Base-by-base conservation (phyloP, 2,329 filamentous ascomycete genomes). In the Phaeophleospora eucalypticola region DNA sequence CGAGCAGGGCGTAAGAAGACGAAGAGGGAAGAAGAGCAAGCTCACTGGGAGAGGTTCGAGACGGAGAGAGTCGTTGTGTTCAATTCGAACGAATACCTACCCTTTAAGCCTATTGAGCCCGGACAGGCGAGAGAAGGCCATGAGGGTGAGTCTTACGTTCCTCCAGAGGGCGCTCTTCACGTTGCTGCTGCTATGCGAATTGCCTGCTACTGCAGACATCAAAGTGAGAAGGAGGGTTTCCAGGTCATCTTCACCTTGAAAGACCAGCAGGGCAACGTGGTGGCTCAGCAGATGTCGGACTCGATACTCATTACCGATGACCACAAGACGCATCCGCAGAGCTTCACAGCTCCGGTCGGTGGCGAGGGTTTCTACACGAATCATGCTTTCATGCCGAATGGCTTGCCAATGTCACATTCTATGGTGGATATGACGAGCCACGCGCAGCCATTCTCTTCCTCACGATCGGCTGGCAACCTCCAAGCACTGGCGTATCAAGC, bases 271-370 rank as follows among this genome's bases (percentile, higher is more conserved):
- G 86, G 84, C 58, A 82, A 82, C 36, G 72, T 95, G 24, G 73
- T 97, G 36, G 87, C 89, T 4, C 91, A 98, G 68, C 82, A 83
- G 43, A 84, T 95, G 55, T 89, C 88, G 16, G 83, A 85, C 45
- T 87, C 89, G 0, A 95, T 97, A 55, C 91, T 96, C 79, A 96
- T 97, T 54, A 97, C 93, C 1, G 91, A 98, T 65, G 91, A 98
- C 62, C 91, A 97, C 73, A 97, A 97, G 72, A 95, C 89, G 6
- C 86, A 88, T 58, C 63, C 64, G 12, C 59, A 57, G 16, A 58
- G 52, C 37, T 62, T 62, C 43, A 56, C 62, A 24, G 49, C 63
- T 7, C 51, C 58, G 2, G 55, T 63, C 36, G 21, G 21, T 17
- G 57, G 56, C 27, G 60, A 60, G 18, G 49, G 56, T 14, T 61